phyloP scores from a whole-genome alignment of 2,329 filamentous ascomycete species.

The Helotiales sp. region DNA sequence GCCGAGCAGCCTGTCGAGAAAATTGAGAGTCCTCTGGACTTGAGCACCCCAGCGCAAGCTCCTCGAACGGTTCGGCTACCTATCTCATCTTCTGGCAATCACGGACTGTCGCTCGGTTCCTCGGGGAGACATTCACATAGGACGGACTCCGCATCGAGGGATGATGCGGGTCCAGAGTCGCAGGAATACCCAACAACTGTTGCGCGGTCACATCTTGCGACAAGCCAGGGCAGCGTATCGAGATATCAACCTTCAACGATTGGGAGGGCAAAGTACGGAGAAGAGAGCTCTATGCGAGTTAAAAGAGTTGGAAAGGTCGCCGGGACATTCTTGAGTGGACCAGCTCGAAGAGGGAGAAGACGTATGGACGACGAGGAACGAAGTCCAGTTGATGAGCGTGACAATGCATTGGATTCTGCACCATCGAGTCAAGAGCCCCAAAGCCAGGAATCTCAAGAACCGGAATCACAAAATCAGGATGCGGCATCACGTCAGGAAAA shows the following conservation, averaged over 20 bases:
- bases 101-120: slow-evolving; percentile 38
- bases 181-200: slow-evolving; percentile 51
- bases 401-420: slow-evolving; percentile 40
- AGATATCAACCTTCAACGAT: slow-evolving; percentile 55
- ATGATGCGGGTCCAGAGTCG: slow-evolving; percentile 31
- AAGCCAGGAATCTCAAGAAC: slow-evolving; percentile 32
- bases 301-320: slow-evolving; percentile 77
- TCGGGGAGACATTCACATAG: slow-evolving; percentile 36
- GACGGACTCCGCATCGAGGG: slow-evolving; percentile 33
- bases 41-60: slow-evolving; percentile 42
- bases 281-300: slow-evolving; percentile 77
- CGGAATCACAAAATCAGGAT: slow-evolving; percentile 23
- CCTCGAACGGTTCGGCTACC: slow-evolving; percentile 40
- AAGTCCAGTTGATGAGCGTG: slow-evolving; percentile 45
- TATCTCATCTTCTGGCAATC: slow-evolving; percentile 35
- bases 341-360: slow-evolving; percentile 75
- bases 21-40: slow-evolving; percentile 38
- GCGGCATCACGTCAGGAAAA: slow-evolving; percentile 34
- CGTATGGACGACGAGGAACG: slow-evolving; percentile 56
- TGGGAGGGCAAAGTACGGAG: slow-evolving; percentile 58
- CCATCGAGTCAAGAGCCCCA: slow-evolving; percentile 41
- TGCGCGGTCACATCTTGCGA: slow-evolving; percentile 52
- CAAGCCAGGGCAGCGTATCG: slow-evolving; percentile 58
- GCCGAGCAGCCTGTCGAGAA: slow-evolving; percentile 31
- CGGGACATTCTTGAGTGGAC: slow-evolving; percentile 79